Evolutionary conservation across 257 asterid species (phyloP), one percentile per base, ranked within the genome.

Genomic region (Penstemon newberryi): DNA sequence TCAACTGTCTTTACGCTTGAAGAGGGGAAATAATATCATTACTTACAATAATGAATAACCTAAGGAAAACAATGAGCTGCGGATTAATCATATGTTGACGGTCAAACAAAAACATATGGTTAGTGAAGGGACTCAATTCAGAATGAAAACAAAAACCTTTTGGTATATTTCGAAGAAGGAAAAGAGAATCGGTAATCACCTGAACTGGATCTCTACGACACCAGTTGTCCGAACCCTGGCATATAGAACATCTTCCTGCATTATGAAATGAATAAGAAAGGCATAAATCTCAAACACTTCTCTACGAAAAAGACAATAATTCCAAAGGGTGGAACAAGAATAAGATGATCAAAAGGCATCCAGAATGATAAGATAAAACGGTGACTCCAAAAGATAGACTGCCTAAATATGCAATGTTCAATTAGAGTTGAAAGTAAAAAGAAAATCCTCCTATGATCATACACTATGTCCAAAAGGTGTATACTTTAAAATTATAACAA

Each of bases 161-260:
- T 46, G 57, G 51, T 46, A 43, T 19, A 18, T 43, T 4, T 9
- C 38, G 10, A 70, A 60, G 51, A 47, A 64, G 66, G 54, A 66
- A 25, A 64, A 62, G 68, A 57, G 47, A 79, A 77, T 9, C 61
- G 70, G 76, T 8, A 70, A 70, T 82, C 78, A 94, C 99, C 99
- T 94, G 96, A 94, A 94, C 71, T 94, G 99, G 77, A 94, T 94
- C 78, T 94, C 98, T 52, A 94, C 99, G 66, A 91, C 96, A 60
- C 99, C 99, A 25, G 95, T 91, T 63, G 99, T 94, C 76, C 98
- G 96, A 76, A 94, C 89, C 84, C 99, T 86, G 71, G 99, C 99
- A 78, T 84, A 75, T 81, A 94, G 97, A 74, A 94, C 90, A 87
- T 94, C 99, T 78, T 94, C 98, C 96, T 92, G 66, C 89, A 76